phyloP scores from a whole-genome alignment of 345 rosid species.

The Litchi chinensis region DNA sequence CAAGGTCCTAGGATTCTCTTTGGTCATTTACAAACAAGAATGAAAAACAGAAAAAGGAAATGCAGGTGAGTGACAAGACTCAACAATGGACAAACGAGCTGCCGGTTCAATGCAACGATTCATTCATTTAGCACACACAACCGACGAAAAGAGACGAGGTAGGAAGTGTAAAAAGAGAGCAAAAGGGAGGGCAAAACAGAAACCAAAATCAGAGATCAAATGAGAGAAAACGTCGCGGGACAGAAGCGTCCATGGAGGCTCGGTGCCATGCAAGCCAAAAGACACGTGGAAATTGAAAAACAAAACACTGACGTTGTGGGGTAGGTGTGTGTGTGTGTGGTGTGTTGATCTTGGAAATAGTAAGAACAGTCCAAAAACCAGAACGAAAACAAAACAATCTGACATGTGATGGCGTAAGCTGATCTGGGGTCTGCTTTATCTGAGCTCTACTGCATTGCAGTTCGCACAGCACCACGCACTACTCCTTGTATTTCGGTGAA shows the following conservation, averaged over 20 bases:
- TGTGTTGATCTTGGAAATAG: neutral
- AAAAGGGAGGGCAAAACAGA: neutral
- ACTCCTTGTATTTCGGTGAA: constrained; percentile 14
- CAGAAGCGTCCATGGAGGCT: neutral
- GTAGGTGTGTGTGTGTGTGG: neutral
- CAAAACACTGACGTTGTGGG: neutral
- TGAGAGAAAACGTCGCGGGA: constrained; percentile 9
- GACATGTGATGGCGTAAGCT: constrained; percentile 27
- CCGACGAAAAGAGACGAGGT: neutral
- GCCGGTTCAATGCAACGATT: too few relatives aligned
- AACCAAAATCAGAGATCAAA: neutral
- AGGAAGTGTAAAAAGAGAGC: neutral
- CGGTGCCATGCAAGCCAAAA: constrained; percentile 13
- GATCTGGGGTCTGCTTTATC: neutral
- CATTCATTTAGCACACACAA: too few relatives aligned
- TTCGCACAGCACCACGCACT: neutral
- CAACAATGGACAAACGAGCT: too few relatives aligned
- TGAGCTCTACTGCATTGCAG: neutral
- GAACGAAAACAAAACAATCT: constrained; percentile 13
- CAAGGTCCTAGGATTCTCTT: too few relatives aligned
- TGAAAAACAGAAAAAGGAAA: too few relatives aligned
- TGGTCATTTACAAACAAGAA: too few relatives aligned
- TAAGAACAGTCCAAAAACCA: neutral
- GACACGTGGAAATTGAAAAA: constrained; percentile 25
- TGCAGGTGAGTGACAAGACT: too few relatives aligned